Evolutionary conservation across 495 filamentous ascomycete species (phyloP).

Genomic region (Penicillium bovifimosum): DNA sequence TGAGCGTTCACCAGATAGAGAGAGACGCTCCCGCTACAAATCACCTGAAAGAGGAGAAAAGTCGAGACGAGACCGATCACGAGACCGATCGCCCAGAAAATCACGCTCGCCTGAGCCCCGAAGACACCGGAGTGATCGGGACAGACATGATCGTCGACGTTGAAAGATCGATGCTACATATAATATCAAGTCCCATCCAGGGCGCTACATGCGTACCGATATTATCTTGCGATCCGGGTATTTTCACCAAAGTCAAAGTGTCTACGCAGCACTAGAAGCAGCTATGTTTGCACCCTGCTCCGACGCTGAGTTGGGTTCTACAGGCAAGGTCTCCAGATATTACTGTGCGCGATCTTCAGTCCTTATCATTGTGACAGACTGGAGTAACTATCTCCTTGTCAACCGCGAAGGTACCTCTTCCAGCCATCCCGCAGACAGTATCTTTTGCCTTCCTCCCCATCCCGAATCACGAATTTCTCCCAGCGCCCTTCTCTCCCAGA

Average conservation of each 20-base stretch:
- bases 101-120: slow-evolving; percentile 35
- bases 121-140: slow-evolving; percentile 30
- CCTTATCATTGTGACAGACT: neutral
- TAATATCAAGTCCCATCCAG: neutral
- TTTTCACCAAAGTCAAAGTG: neutral
- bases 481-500: slow-evolving; percentile 74
- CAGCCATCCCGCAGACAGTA: slow-evolving; percentile 66
- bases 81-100: slow-evolving; percentile 20
- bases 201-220: neutral
- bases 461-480: slow-evolving; percentile 71
- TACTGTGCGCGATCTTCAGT: neutral
- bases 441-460: slow-evolving; percentile 57
- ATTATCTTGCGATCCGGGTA: neutral
- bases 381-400: slow-evolving; percentile 10
- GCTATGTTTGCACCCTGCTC: neutral
- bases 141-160: slow-evolving; percentile 31
- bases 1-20: slow-evolving; percentile 30
- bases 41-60: slow-evolving; percentile 25
- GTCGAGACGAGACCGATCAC: slow-evolving; percentile 26
- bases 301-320: neutral
- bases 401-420: slow-evolving; percentile 65
- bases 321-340: neutral
- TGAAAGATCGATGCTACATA: slow-evolving; percentile 15
- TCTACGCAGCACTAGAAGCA: neutral
- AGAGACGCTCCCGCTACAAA: slow-evolving; percentile 26